These are phyloP conservation scores for Aphanocladium album DNA, from an alignment of 2,329 filamentous ascomycete species.

Conservation along the genomic window DNA sequence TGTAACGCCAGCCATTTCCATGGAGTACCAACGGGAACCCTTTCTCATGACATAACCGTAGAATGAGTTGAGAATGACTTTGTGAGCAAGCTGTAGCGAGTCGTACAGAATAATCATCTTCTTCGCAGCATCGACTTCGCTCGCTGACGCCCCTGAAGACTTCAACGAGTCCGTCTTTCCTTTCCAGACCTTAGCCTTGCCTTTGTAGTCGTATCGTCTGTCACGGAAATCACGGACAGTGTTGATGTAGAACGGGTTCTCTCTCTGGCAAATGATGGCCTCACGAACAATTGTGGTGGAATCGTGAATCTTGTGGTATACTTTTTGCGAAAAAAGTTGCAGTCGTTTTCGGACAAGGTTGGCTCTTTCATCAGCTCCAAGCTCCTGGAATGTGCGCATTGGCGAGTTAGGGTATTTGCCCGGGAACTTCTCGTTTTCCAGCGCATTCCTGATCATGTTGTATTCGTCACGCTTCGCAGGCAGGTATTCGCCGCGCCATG, in stretches of 20 bases:
- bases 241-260: slow-evolving; percentile 97
- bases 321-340: slow-evolving; percentile 93
- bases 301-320: slow-evolving; percentile 98
- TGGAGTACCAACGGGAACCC: slow-evolving; percentile 96
- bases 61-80: slow-evolving; percentile 98
- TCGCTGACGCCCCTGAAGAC: slow-evolving; percentile 66
- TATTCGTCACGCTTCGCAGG: slow-evolving; percentile 97
- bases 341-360: slow-evolving; percentile 76
- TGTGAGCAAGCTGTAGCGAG: slow-evolving; percentile 93
- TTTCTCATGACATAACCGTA: slow-evolving; percentile 99
- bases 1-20: slow-evolving; percentile 99
- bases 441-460: slow-evolving; percentile 92
- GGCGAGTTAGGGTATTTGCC: slow-evolving; percentile 68
- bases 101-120: slow-evolving; percentile 98
- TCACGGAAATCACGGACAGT: slow-evolving; percentile 96
- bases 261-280: slow-evolving; percentile 95
- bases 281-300: slow-evolving; percentile 88
- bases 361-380: slow-evolving; percentile 78
- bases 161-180: slow-evolving; percentile 88
- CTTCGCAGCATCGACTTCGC: slow-evolving; percentile 87
- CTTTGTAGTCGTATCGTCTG: slow-evolving; percentile 96
- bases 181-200: slow-evolving; percentile 97
- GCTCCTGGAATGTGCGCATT: slow-evolving; percentile 70
- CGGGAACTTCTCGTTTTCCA: slow-evolving; percentile 91
- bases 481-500: slow-evolving; percentile 96